A percentile compares a stretch with the other conserved stretches of the same genome.
Conservation (phyloP, 139 green algal species). For the Chloropicon primus region DNA sequence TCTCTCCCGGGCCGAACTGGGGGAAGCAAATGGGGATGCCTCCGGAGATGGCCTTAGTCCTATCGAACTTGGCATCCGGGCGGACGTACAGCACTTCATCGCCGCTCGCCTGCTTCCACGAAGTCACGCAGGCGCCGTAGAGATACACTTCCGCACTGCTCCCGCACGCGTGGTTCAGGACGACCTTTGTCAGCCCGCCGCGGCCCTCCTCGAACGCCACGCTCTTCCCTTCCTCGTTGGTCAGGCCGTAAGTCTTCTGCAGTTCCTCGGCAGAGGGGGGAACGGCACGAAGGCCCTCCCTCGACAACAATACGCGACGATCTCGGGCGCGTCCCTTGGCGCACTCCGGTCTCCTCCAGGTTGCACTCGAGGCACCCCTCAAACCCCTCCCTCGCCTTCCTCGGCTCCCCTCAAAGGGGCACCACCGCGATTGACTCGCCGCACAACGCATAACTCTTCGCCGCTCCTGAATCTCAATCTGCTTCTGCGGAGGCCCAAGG, state of each 20-base stretch:
- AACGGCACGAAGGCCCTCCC: too few species aligned
- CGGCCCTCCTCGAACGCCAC: constrained; percentile 47
- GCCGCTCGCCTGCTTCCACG: constrained; percentile 70
- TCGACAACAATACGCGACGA: too few species aligned
- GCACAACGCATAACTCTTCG: too few species aligned
- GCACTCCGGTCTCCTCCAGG: too few species aligned
- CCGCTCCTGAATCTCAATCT: too few species aligned
- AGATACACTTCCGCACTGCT: constrained; percentile 62
- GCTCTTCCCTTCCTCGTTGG: too few species aligned
- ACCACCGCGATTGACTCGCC: too few species aligned
- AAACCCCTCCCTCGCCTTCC: too few species aligned
- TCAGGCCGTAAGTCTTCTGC: constrained; percentile 42
- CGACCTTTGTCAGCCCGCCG: constrained; percentile 23
- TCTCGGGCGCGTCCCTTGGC: too few species aligned
- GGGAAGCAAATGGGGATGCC: constrained; percentile 96
- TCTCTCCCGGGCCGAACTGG: constrained; percentile 81
- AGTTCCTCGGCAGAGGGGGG: constrained; percentile 19
- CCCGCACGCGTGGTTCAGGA: constrained; percentile 57
- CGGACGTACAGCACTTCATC: constrained; percentile 89
- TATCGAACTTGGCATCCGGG: constrained; percentile 90
- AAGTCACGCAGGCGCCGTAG: constrained; percentile 70
- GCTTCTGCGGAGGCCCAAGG: too few species aligned
- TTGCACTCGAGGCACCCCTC: too few species aligned
- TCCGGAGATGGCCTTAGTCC: constrained; percentile 75
- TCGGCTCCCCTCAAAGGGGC: too few species aligned